Conservation (phyloP, 2,329 filamentous ascomycete genomes). For the Talaromyces atroroseus region DNA sequence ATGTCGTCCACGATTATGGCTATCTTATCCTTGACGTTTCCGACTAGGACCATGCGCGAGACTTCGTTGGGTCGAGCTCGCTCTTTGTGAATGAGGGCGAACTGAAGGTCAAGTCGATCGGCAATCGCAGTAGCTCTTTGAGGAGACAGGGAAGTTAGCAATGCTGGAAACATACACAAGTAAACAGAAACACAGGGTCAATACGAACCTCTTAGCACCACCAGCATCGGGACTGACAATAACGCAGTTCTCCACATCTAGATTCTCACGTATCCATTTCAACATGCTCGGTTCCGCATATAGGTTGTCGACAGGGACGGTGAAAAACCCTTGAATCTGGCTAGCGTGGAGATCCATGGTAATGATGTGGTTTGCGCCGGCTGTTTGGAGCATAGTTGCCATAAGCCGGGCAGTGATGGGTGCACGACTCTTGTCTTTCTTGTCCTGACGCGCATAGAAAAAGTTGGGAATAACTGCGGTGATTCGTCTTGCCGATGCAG, state of each 20-base stretch:
- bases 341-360: conserved; percentile 94
- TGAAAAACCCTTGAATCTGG: conserved; percentile 96
- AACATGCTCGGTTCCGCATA: conserved; percentile 92
- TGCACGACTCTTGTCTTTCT: conserved; percentile 94
- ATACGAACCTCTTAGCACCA: conserved; percentile 72
- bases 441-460: conserved; percentile 93
- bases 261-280: conserved; percentile 84
- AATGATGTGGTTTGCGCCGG: conserved; percentile 87
- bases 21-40: conserved; percentile 82
- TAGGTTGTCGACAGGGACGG: conserved; percentile 71
- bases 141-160: neutral
- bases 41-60: conserved; percentile 91
- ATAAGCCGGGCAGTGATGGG: conserved; percentile 94
- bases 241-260: conserved; percentile 74
- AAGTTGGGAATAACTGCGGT: conserved; percentile 95
- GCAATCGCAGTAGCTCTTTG: conserved; percentile 79
- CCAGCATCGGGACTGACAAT: conserved; percentile 94
- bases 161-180: neutral
- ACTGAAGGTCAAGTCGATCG: conserved; percentile 81
- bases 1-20: conserved; percentile 97
- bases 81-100: conserved; percentile 96
- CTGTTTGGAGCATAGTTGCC: conserved; percentile 95
- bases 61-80: conserved; percentile 87
- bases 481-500: conserved; percentile 79
- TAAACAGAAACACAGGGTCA: neutral